phyloP scores from a whole-genome alignment of 495 filamentous ascomycete genomes.

The Chaetomium tenue region DNA sequence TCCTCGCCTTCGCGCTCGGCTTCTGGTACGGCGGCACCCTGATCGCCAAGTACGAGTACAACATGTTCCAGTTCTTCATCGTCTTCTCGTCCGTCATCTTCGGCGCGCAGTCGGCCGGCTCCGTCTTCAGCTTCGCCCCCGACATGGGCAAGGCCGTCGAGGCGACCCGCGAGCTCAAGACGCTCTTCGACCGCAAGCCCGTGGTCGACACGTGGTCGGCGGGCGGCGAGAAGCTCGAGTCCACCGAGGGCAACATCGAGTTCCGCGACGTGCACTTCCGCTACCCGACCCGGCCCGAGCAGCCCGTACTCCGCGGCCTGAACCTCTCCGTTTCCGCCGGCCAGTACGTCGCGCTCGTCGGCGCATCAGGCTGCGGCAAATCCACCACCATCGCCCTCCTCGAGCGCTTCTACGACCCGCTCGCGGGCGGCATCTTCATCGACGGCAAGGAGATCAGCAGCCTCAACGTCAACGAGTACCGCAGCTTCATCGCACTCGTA shows the following conservation, averaged over 20 bases:
- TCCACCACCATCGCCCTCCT: slow-evolving; percentile 68
- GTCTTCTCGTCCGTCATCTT: slow-evolving; percentile 60
- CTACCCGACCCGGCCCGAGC: slow-evolving; percentile 60
- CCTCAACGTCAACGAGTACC: slow-evolving; percentile 54
- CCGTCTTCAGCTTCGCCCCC: slow-evolving; percentile 41
- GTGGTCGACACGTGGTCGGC: slow-evolving; percentile 62
- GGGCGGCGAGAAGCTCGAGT: slow-evolving; percentile 60
- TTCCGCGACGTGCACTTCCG: slow-evolving; percentile 61
- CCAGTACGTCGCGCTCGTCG: slow-evolving; percentile 70
- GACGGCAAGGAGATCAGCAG: slow-evolving; percentile 54
- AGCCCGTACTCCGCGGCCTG: slow-evolving; percentile 54
- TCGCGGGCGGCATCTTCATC: slow-evolving; percentile 56
- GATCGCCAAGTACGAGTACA: slow-evolving; percentile 66
- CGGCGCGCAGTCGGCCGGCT: slow-evolving; percentile 42
- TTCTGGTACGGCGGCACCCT: slow-evolving; percentile 78
- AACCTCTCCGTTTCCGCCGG: slow-evolving; percentile 62
- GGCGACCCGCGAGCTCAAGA: slow-evolving; percentile 39
- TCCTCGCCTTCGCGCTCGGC: slow-evolving; percentile 80
- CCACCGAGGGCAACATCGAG: slow-evolving; percentile 55
- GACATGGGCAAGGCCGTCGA: slow-evolving; percentile 44
- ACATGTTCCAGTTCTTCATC: slow-evolving; percentile 79
- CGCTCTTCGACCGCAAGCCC: slow-evolving; percentile 42
- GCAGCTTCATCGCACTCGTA: slow-evolving; percentile 59
- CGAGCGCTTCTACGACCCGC: slow-evolving; percentile 65
- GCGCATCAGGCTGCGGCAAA: slow-evolving; percentile 73